Evolutionary conservation across 2,329 filamentous ascomycete genomes (phyloP).

Genomic region (Ceratocystiopsis sp.): DNA sequence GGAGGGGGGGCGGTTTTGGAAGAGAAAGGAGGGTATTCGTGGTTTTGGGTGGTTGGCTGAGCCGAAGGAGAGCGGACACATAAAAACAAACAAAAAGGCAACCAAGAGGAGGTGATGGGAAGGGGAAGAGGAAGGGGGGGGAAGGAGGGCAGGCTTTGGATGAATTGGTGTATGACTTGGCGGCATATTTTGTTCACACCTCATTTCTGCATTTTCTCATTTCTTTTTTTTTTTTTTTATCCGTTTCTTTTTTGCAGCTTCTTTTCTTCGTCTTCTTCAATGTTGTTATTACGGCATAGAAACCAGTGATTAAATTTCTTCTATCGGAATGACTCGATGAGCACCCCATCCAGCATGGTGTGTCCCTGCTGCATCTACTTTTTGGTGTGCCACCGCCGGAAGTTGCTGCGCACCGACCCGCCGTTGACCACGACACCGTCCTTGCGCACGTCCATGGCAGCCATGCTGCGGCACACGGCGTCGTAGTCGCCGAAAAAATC

Average conservation of each 20-base stretch:
- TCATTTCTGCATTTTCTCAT: neutral
- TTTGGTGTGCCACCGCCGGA: conserved; percentile 2
- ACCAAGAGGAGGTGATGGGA: no score
- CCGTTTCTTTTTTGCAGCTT: neutral
- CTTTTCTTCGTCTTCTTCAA: neutral
- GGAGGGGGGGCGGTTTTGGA: no score
- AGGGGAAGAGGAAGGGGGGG: no score
- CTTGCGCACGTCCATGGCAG: conserved; percentile 16
- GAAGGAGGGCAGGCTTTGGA: no score
- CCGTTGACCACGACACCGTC: conserved; percentile 26
- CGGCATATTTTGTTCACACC: neutral
- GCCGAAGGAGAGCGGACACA: no score
- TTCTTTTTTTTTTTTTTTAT: neutral
- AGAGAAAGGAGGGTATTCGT: no score
- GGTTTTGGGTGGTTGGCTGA: no score
- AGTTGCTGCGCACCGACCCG: conserved; percentile 14
- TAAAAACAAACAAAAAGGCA: no score
- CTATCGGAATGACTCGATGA: no score
- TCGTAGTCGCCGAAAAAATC: conserved; percentile 6
- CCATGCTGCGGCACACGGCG: conserved; percentile 22
- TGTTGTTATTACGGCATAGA: neutral
- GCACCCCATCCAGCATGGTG: no score
- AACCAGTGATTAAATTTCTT: no score
- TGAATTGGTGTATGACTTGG: no score
- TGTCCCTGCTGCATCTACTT: conserved; percentile 1